A percentile compares a stretch with the other conserved stretches of the same genome.
Evolutionary conservation across 2,329 filamentous ascomycete species (phyloP).

Genomic region (Ceratocystis harringtonii): DNA sequence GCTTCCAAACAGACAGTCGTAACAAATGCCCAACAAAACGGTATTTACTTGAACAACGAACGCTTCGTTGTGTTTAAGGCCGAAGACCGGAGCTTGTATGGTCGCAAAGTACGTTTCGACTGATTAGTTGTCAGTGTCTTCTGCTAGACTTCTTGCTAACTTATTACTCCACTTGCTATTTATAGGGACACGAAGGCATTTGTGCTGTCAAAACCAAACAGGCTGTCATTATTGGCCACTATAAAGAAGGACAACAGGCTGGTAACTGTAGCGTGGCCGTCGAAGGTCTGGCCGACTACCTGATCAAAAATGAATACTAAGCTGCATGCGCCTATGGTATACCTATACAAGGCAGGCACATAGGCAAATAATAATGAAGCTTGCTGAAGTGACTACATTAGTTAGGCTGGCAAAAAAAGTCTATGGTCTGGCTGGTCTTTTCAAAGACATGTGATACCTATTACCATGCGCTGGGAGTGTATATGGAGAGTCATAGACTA

Average conservation of each 20-base stretch:
- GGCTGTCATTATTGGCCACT: slow-evolving; percentile 78
- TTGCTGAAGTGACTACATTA: background rate
- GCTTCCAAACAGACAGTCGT: too few species aligned
- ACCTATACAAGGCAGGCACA: background rate
- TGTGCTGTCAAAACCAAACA: slow-evolving; percentile 74
- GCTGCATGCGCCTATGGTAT: slow-evolving; percentile 5
- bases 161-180: background rate
- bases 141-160: background rate
- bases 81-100: slow-evolving; percentile 68
- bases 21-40: slow-evolving; percentile 30
- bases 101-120: slow-evolving; percentile 55
- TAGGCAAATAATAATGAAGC: background rate
- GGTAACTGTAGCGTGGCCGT: slow-evolving; percentile 65
- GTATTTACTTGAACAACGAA: slow-evolving; percentile 59
- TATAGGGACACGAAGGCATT: slow-evolving; percentile 60
- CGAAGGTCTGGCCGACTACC: slow-evolving; percentile 74
- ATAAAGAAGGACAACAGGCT: slow-evolving; percentile 58
- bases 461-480: background rate
- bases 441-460: background rate
- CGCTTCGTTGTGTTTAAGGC: slow-evolving; percentile 65
- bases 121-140: background rate
- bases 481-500: too few species aligned
- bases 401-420: background rate
- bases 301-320: slow-evolving; percentile 66
- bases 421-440: background rate